A percentile compares a stretch with the other conserved stretches of the same genome.
Conservation (phyloP, 495 filamentous ascomycete species). For the Xylaria curta region DNA sequence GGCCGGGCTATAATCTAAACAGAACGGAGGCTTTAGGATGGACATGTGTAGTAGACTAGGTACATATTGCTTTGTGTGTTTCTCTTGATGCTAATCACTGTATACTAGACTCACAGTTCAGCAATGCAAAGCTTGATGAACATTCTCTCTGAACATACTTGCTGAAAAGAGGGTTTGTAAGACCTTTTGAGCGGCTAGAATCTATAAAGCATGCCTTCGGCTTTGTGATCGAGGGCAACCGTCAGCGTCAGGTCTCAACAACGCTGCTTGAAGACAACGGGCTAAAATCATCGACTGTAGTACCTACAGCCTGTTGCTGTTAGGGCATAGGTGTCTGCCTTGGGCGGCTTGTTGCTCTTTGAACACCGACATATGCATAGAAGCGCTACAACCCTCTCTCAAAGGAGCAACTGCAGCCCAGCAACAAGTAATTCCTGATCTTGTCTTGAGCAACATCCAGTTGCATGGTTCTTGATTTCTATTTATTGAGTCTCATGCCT, state of each 20-base stretch:
- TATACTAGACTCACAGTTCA: not conserved
- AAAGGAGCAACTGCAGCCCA: not conserved
- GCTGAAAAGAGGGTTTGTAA: not conserved
- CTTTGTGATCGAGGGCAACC: no score
- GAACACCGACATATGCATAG: not conserved
- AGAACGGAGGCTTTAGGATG: not conserved
- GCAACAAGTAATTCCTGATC: not conserved
- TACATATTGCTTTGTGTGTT: not conserved
- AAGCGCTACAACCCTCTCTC: not conserved
- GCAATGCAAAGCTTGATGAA: not conserved
- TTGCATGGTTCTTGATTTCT: not conserved
- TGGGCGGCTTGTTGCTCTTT: not conserved
- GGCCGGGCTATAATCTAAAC: not conserved
- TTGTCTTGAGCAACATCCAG: not conserved
- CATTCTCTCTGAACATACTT: not conserved
- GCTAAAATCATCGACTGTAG: not conserved
- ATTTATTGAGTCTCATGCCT: not conserved
- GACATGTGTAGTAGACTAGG: not conserved
- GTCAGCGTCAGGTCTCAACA: no score
- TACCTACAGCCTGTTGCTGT: not conserved
- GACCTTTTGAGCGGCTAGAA: no score
- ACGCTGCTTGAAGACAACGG: not conserved
- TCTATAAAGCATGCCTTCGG: no score
- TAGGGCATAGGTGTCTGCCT: not conserved
- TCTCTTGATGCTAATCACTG: not conserved